Percentiles rank a stretch among this genome's conserved stretches.
Evolutionary conservation across 257 asterid genomes (phyloP).

Genomic region (Paraleonurus japonicus): DNA sequence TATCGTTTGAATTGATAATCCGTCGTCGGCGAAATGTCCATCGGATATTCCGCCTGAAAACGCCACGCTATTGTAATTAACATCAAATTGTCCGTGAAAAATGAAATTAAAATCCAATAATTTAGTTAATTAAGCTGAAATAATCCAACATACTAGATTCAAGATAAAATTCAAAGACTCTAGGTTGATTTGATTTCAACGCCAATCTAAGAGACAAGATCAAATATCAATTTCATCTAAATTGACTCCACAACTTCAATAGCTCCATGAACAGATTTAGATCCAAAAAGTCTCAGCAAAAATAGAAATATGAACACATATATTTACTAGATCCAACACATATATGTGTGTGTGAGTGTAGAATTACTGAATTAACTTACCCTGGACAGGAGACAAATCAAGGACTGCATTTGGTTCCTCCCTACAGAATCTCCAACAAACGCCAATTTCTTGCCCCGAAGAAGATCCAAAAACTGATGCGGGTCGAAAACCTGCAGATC

Average conservation of each 20-base stretch:
- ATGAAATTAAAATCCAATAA: not conserved
- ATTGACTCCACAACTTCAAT: not conserved
- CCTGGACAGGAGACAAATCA: slow-evolving; percentile 62
- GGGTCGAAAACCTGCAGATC: slow-evolving; percentile 54
- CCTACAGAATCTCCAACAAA: slow-evolving; percentile 73
- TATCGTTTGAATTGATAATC: slow-evolving; percentile 10
- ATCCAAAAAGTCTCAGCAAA: not conserved
- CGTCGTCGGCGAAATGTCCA: slow-evolving; percentile 12
- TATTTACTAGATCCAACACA: not conserved
- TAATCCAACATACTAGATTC: not conserved
- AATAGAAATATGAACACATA: not conserved
- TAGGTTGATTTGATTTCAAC: not conserved
- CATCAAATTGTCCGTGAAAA: not conserved
- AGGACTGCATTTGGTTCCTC: slow-evolving; percentile 69
- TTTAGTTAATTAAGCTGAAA: not conserved
- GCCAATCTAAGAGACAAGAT: not conserved
- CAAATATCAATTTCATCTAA: not conserved
- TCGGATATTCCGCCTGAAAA: slow-evolving; percentile 5
- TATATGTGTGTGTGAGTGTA: too few species aligned
- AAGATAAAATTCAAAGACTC: not conserved
- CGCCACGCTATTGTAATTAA: not conserved
- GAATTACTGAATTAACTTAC: slow-evolving; percentile 31
- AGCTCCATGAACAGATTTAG: not conserved
- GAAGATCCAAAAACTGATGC: slow-evolving; percentile 48
- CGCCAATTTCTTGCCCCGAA: slow-evolving; percentile 56